Percentiles rank a stretch among this genome's conserved stretches.
phyloP scores from a whole-genome alignment of 345 rosid species.

The Moringa oleifera region DNA sequence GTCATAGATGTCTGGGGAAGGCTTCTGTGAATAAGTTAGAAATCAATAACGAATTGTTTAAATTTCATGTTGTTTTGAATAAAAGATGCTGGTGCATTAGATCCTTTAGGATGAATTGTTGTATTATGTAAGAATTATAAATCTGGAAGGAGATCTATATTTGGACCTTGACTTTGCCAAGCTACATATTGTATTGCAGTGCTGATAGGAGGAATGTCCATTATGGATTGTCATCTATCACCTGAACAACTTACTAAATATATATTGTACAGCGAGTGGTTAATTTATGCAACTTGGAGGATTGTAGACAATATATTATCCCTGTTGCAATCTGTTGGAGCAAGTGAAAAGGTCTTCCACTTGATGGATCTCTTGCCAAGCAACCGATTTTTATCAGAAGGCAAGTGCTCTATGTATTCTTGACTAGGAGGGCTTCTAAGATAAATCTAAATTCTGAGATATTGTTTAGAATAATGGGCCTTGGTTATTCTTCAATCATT shows the following conservation, averaged over 20 bases:
- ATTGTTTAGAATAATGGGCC: not conserved
- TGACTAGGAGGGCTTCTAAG: not conserved
- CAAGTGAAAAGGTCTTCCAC: conserved; percentile 43
- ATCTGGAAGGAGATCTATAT: not conserved
- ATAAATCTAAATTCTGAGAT: not conserved
- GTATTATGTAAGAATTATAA: not conserved
- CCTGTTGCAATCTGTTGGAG: conserved; percentile 38
- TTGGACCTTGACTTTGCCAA: not conserved
- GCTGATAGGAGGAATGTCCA: conserved; percentile 42
- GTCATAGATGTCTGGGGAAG: not conserved
- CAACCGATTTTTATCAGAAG: conserved; percentile 33
- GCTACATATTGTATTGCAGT: conserved; percentile 24
- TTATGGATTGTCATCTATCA: conserved; percentile 31
- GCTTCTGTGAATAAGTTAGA: not conserved
- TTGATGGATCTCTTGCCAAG: conserved; percentile 32
- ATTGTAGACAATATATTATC: conserved; percentile 38
- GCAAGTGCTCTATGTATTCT: conserved; percentile 16
- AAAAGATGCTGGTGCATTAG: not conserved
- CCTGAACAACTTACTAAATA: conserved; percentile 45
- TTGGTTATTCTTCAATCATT: conserved; percentile 1
- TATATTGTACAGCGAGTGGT: conserved; percentile 46
- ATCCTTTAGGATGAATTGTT: not conserved
- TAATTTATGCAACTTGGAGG: conserved; percentile 55
- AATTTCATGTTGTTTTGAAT: conserved; percentile 3
- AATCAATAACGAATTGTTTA: not conserved